Evolutionary conservation across 306 rosid genomes (phyloP), one percentile per base, ranked within the genome.

Genomic region (Cercis canadensis): DNA sequence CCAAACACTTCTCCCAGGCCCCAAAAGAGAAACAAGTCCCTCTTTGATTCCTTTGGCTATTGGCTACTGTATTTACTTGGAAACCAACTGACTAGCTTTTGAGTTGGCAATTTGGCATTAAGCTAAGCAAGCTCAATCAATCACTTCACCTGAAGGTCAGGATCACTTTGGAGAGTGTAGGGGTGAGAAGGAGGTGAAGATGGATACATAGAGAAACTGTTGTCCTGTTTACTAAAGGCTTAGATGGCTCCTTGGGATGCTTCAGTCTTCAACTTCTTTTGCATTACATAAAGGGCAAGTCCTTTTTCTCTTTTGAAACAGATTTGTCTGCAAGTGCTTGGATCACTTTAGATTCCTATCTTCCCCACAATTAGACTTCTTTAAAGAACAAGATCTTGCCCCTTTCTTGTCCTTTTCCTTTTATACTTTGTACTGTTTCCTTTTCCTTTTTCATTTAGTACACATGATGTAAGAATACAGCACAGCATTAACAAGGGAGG

Each of bases 321-420:
- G 7, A 71, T 63, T 88, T 82, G 88, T 80, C 86, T 61, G 39
- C 75, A 58, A 71, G 85, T 85, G 85, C 65, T 84, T 80, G 89
- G 78, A 78, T 78, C 80, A 84, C 60, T 62, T 82, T 64, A 52
- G 89, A 85, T 84, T 86, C 83, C 73, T 57, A 79, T 68, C 67
- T 60, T 62, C 84, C 78, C 53, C 65, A 78, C 72, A 58, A 74
- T 68, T 62, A 72, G 76, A 76, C 77, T 66, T 69, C 64, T 31
- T 69, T 78, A 65, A 67, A 78, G 72, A 69, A 69, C 78, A 62
- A 82, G 63, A 78, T 74, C 75, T 78, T 59, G 72, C 66, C 49
- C 3, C 80, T 62, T 58, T 71, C 80, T 69, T 74, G 83, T 78
- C 86, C 73, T 77, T 81, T 76, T 77, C 75, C 74, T 62, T 76